phyloP scores from a whole-genome alignment of 495 filamentous ascomycete genomes.

The Bacidia gigantensis region DNA sequence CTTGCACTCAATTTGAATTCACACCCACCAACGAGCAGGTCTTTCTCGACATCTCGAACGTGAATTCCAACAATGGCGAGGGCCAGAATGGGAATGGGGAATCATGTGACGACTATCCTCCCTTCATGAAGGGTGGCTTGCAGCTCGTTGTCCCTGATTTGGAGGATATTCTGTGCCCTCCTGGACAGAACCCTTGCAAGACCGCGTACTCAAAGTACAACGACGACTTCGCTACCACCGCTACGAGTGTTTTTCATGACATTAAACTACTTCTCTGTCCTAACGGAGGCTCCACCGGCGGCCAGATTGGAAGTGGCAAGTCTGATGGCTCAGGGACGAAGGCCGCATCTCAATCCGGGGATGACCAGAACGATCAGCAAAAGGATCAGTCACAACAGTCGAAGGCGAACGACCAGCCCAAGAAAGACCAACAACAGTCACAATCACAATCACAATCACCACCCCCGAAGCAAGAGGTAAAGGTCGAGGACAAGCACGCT shows the following conservation, averaged over 20 bases:
- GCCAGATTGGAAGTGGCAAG: background rate
- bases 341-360: background rate
- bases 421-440: background rate
- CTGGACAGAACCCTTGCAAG: constrained; percentile 8
- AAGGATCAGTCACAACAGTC: background rate
- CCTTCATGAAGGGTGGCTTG: constrained; percentile 12
- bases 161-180: constrained; percentile 6
- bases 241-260: background rate
- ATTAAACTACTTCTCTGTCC: constrained; percentile 10
- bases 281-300: constrained; percentile 1
- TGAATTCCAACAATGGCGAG: constrained; percentile 9
- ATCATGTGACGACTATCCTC: background rate
- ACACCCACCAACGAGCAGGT: constrained; percentile 7
- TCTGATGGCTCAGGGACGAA: background rate
- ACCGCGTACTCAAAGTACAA: constrained; percentile 9
- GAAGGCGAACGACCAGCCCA: background rate
- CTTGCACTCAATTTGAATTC: constrained; percentile 13
- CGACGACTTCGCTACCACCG: constrained; percentile 11
- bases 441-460: background rate
- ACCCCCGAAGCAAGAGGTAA: background rate
- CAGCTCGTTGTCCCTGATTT: constrained; percentile 4
- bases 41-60: constrained; percentile 12
- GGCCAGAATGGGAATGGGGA: constrained; percentile 7
- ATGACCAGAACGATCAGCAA: background rate
- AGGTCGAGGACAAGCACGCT: background rate